Conservation (phyloP, 2,329 filamentous ascomycete species). For the Taxawa tesnikishii region DNA sequence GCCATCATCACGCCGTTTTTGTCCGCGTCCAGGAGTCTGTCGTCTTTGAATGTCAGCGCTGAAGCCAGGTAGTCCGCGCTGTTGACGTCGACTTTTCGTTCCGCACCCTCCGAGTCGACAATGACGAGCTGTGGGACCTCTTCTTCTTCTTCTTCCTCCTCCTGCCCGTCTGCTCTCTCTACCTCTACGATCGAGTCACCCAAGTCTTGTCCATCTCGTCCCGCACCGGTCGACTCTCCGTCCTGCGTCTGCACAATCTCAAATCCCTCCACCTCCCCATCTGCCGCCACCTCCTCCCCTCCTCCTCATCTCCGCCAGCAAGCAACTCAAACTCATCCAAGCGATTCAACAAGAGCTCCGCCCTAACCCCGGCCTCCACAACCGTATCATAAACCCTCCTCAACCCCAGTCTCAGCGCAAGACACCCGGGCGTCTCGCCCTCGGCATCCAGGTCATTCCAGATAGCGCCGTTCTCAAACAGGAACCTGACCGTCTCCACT, state of each 20-base stretch:
- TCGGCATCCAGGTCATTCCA: slow-evolving; percentile 91
- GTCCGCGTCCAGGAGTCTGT: slow-evolving; percentile 34
- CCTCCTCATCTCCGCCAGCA: slow-evolving; percentile 41
- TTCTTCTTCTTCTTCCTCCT: slow-evolving; percentile 3
- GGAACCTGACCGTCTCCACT: slow-evolving; percentile 55
- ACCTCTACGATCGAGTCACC: slow-evolving; percentile 20
- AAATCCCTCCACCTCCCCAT: slow-evolving; percentile 4
- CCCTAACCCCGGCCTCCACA: slow-evolving; percentile 80
- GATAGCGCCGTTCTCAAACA: slow-evolving; percentile 81
- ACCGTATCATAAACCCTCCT: slow-evolving; percentile 65
- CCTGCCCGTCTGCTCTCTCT: slow-evolving; percentile 8
- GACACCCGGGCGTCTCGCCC: slow-evolving; percentile 82
- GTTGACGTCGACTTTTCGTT: slow-evolving; percentile 20
- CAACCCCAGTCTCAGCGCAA: slow-evolving; percentile 59
- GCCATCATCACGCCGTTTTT: slow-evolving; percentile 43
- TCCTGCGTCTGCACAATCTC: slow-evolving; percentile 5
- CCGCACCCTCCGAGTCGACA: slow-evolving; percentile 15
- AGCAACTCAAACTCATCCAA: slow-evolving; percentile 73
- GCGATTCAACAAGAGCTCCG: slow-evolving; percentile 73
- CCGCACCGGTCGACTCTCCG: not conserved
- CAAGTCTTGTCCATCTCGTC: no score
- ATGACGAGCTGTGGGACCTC: slow-evolving; percentile 14
- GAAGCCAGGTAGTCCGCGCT: slow-evolving; percentile 37
- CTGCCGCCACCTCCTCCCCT: slow-evolving; percentile 28
- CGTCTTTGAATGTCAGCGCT: slow-evolving; percentile 33